Evolutionary conservation across 768 basidiomycete species (phyloP), one percentile per base, ranked within the genome.

Genomic region (Boletus edulis): DNA sequence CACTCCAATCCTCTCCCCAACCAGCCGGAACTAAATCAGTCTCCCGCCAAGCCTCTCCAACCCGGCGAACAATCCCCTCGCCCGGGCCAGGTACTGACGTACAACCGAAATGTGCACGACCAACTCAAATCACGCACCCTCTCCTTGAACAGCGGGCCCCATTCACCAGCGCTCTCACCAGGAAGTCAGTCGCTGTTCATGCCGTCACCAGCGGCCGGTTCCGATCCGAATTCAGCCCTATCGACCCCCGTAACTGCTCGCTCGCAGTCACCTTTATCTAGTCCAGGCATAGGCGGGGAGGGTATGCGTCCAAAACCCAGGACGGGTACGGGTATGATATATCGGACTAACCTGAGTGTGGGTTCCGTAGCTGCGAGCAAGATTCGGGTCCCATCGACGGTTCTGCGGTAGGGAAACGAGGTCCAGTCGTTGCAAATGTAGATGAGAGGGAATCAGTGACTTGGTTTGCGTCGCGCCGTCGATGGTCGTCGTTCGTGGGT

Each of bases 311-410:
- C 81, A 18, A 79, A 72, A 57, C 84, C 86, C 11, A 69, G 86
- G 29, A 86, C 81, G 11, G 85, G 85, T 7, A 84, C 85, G 12
- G 85, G 85, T n/a, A 87, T 87, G 85, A 70, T 75, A 37, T 87
- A 87, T 62, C 75, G 80, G 43, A 80, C 73, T 37, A 69, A 65
- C 32, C 32, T 68, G 46, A 54, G 54, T 34, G 55, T 54, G 20
- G 48, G 42, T 15, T 44, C 62, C 29, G 49, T 45, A 13, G 46
- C 75, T 67, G 68, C 75, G 66, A 64, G 62, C 14, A 68, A 64
- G 17, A 81, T 80, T 71, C 76, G 72, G 13, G 74, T 73, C 10
- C 67, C 70, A 3, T 66, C 67, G 6, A 52, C 42, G 54, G 49
- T 60, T n/a, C n/a, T 48, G 32, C 55, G 59, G 46, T 67, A 66